phyloP scores from a whole-genome alignment of 2,329 filamentous ascomycete species.

The Penicillium digitatum region DNA sequence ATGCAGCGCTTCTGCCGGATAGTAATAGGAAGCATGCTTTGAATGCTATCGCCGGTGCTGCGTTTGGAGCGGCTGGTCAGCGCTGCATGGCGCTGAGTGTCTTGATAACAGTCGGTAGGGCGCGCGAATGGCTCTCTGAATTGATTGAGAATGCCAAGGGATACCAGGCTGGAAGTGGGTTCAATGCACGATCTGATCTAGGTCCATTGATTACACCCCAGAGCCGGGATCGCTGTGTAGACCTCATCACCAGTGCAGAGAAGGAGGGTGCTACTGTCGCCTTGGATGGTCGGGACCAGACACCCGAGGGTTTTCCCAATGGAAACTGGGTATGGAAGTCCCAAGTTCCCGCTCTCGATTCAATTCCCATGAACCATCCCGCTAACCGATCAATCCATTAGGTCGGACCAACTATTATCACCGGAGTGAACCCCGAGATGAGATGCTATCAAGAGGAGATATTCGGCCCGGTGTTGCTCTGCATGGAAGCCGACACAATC shows the following conservation, averaged over 20 bases:
- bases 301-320: constrained; percentile 1
- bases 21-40: constrained; percentile 3
- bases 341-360: neutral
- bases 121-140: constrained; percentile 58
- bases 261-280: constrained; percentile 58
- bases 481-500: constrained; percentile 53
- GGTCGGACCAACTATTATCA: constrained; percentile 53
- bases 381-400: neutral
- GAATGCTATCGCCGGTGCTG: neutral
- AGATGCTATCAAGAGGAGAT: constrained; percentile 61
- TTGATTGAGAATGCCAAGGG: constrained; percentile 56
- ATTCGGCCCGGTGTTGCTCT: constrained; percentile 60
- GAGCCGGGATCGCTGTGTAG: constrained; percentile 57
- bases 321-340: neutral
- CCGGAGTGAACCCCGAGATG: constrained; percentile 59
- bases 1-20: neutral
- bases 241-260: constrained; percentile 55
- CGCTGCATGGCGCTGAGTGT: constrained; percentile 2
- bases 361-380: neutral
- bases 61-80: neutral
- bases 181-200: constrained; percentile 56
- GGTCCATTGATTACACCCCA: constrained; percentile 58
- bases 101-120: constrained; percentile 48
- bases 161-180: constrained; percentile 56
- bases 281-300: constrained; percentile 40